A percentile compares a stretch with the other conserved stretches of the same genome.
Conservation (phyloP, 495 filamentous ascomycete genomes). For the Podospora sp. region DNA sequence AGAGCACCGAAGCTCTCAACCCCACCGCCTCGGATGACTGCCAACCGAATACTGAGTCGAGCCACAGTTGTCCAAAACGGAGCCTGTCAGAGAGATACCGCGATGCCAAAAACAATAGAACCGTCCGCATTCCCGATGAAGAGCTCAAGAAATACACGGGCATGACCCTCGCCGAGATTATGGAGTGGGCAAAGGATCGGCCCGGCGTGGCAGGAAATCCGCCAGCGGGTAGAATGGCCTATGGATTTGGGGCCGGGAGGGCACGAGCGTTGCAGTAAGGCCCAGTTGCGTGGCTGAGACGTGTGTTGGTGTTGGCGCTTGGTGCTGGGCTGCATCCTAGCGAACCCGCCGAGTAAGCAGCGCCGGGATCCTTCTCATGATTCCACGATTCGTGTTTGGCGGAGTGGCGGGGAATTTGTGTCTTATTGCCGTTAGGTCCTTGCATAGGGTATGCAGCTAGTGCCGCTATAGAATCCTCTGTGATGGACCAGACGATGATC, state of each 20-base stretch:
- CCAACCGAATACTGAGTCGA: background rate
- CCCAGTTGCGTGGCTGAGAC: background rate
- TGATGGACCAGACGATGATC: background rate
- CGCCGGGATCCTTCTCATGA: too few species aligned
- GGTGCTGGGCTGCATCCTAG: slow-evolving; percentile 1
- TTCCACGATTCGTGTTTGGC: background rate
- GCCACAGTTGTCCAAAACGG: too few species aligned
- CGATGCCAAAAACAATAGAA: background rate
- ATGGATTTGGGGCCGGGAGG: background rate
- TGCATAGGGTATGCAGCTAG: background rate
- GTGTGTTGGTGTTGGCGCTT: slow-evolving; percentile 2
- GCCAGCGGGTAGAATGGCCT: background rate
- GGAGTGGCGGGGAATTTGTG: background rate
- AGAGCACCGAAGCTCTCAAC: slow-evolving; percentile 13
- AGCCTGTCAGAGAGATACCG: background rate
- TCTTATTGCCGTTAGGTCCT: background rate
- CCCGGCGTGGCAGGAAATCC: slow-evolving; percentile 1
- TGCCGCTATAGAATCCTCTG: background rate
- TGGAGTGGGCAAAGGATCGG: slow-evolving; percentile 4
- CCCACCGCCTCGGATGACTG: background rate
- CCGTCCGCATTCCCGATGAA: background rate
- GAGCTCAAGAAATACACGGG: slow-evolving; percentile 9
- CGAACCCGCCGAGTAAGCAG: too few species aligned
- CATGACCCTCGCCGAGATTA: slow-evolving; percentile 10
- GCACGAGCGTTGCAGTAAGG: background rate